Conservation (phyloP, 2,329 filamentous ascomycete species). For the Cladorrhinum sp. region DNA sequence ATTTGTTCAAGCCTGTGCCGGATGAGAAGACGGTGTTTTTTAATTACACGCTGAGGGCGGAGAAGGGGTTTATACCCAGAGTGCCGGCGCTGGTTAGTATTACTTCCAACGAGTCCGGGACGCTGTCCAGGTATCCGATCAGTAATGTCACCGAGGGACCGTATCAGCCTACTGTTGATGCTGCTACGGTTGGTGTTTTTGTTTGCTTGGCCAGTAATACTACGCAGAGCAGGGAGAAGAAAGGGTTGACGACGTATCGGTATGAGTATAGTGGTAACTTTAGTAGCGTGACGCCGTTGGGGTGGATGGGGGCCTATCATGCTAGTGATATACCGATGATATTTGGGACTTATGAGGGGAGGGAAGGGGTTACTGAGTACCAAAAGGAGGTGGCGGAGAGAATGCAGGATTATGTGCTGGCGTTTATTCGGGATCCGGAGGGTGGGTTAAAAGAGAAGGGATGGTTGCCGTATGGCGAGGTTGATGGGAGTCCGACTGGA, state of each 20-base stretch:
- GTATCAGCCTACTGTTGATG: constrained; percentile 25
- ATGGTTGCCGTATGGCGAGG: constrained; percentile 25
- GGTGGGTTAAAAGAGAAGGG: constrained; percentile 23
- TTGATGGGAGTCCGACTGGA: constrained; percentile 4
- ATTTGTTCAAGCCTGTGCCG: constrained; percentile 26
- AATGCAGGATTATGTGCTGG: constrained; percentile 28
- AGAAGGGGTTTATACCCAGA: constrained; percentile 27
- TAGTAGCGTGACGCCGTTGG: constrained; percentile 36
- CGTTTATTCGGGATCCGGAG: constrained; percentile 26
- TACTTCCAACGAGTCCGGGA: constrained; percentile 34
- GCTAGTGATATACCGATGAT: constrained; percentile 25
- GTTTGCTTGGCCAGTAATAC: constrained; percentile 30
- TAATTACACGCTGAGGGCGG: constrained; percentile 30
- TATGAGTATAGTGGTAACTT: constrained; percentile 43
- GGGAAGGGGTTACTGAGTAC: constrained; percentile 12
- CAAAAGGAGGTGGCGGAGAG: constrained; percentile 23
- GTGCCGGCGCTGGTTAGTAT: constrained; percentile 33
- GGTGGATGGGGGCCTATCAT: constrained; percentile 37
- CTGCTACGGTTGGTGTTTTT: constrained; percentile 25
- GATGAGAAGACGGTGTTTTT: constrained; percentile 33
- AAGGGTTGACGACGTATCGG: constrained; percentile 35
- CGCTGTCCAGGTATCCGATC: constrained; percentile 30
- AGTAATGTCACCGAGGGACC: constrained; percentile 32
- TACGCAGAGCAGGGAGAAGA: constrained; percentile 15
- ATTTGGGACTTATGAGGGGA: constrained; percentile 22